Percentiles rank a stretch among this genome's conserved stretches.
Evolutionary conservation across 139 green algal genomes (phyloP).

Genomic region (Diplosphaera chodatii): DNA sequence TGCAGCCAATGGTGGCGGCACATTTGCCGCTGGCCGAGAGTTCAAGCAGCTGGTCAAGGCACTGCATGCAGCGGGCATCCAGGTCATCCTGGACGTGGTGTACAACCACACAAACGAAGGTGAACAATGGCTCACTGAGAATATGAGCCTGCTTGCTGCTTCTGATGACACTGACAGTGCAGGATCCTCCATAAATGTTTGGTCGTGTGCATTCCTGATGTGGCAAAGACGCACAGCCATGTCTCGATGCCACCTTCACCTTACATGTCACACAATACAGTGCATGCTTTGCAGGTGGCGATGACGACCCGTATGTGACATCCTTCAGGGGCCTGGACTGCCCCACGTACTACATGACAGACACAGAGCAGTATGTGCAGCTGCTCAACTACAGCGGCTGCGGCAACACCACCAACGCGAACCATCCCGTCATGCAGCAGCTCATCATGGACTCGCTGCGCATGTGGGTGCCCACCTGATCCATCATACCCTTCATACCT

Average conservation of each 20-base stretch:
- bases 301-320: slow-evolving; percentile 72
- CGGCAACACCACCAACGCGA: slow-evolving; percentile 87
- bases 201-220: too few relatives aligned
- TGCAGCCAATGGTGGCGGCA: slow-evolving; percentile 32
- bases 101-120: slow-evolving; percentile 93
- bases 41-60: slow-evolving; percentile 87
- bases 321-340: slow-evolving; percentile 77
- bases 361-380: slow-evolving; percentile 48
- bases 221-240: too few relatives aligned
- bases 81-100: slow-evolving; percentile 91
- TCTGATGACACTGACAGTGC: too few relatives aligned
- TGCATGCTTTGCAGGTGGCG: slow-evolving; percentile 27
- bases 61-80: slow-evolving; percentile 70
- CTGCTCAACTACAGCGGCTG: slow-evolving; percentile 86
- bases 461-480: background rate
- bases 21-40: slow-evolving; percentile 58
- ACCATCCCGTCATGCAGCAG: slow-evolving; percentile 64
- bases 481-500: too few relatives aligned
- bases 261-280: too few relatives aligned
- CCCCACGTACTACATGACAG: slow-evolving; percentile 74
- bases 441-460: slow-evolving; percentile 70
- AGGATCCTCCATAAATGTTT: too few relatives aligned
- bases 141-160: background rate
- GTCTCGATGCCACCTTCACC: too few relatives aligned
- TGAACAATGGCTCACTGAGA: slow-evolving; percentile 10